Conservation (phyloP, 495 filamentous ascomycete species). For the Chlorociboria aeruginascens region DNA sequence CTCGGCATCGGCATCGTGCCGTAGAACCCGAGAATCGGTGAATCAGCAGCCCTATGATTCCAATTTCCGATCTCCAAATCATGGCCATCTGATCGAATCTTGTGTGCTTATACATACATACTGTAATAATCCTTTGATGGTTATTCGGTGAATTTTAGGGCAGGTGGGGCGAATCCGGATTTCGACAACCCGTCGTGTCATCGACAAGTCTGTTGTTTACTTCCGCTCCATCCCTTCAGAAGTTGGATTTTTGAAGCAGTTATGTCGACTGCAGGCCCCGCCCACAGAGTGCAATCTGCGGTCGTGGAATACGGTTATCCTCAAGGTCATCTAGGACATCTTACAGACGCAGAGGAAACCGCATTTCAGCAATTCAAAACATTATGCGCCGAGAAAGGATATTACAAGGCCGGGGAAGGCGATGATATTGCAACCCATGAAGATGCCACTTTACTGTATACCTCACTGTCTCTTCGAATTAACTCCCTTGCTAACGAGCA, state of each 20-base stretch:
- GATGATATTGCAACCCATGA: conserved; percentile 44
- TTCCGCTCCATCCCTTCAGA: background rate
- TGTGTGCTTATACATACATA: too few relatives aligned
- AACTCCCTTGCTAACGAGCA: conserved; percentile 4
- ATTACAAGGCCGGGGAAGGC: conserved; percentile 44
- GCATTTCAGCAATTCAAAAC: conserved; percentile 57
- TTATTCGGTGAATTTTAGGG: too few relatives aligned
- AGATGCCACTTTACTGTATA: conserved; percentile 72
- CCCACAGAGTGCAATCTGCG: conserved; percentile 19
- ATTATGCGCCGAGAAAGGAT: conserved; percentile 46
- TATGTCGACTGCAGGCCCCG: conserved; percentile 18
- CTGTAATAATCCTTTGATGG: too few relatives aligned
- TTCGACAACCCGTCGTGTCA: too few relatives aligned
- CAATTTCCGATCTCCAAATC: too few relatives aligned
- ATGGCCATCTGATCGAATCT: too few relatives aligned
- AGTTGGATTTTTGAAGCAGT: background rate
- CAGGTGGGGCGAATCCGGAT: too few relatives aligned
- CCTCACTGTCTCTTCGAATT: conserved; percentile 1
- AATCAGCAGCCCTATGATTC: too few relatives aligned
- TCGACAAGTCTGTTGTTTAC: background rate
- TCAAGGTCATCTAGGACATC: conserved; percentile 60
- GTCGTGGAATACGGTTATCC: conserved; percentile 40
- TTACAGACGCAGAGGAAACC: conserved; percentile 53
- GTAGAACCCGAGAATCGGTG: too few relatives aligned
- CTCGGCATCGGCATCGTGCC: too few relatives aligned